phyloP scores from a whole-genome alignment of 2,329 filamentous ascomycete species.

The Gremmenia infestans region DNA sequence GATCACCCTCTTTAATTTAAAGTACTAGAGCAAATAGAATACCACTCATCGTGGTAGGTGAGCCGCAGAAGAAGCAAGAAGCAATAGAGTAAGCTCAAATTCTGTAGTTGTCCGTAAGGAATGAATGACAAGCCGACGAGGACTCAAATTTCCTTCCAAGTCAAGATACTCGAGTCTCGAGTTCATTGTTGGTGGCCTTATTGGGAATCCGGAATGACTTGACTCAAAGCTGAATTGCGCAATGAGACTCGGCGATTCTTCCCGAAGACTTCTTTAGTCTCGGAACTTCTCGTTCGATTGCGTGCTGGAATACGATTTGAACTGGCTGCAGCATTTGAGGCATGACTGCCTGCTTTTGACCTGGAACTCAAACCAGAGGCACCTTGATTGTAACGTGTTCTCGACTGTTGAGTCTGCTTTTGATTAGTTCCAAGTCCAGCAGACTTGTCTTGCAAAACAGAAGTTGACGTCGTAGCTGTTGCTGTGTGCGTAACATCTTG shows the following conservation, averaged over 20 bases:
- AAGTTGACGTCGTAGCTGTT: not conserved
- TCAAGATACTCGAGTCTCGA: not conserved
- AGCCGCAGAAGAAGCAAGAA: no score
- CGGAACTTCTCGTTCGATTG: not conserved
- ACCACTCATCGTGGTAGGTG: not conserved
- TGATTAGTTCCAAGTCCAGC: not conserved
- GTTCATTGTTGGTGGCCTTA: not conserved
- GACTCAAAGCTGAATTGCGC: not conserved
- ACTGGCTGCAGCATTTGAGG: not conserved
- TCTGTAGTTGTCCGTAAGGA: no score
- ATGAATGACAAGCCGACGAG: not conserved
- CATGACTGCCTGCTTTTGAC: not conserved
- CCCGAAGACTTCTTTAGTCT: not conserved
- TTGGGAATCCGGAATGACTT: slow-evolving; percentile 1
- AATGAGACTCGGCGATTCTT: not conserved
- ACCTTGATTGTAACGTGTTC: not conserved
- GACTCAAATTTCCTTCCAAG: not conserved
- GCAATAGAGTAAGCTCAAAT: no score
- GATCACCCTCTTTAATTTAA: no score
- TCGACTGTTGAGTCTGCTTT: not conserved
- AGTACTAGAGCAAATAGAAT: not conserved
- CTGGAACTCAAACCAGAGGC: not conserved
- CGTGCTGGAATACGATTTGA: not conserved
- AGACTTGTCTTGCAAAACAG: not conserved
- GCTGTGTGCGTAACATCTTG: not conserved